These are phyloP conservation scores for Avena sativa DNA, from an alignment of 176 grass and related monocot genomes.

Conservation along the genomic window DNA sequence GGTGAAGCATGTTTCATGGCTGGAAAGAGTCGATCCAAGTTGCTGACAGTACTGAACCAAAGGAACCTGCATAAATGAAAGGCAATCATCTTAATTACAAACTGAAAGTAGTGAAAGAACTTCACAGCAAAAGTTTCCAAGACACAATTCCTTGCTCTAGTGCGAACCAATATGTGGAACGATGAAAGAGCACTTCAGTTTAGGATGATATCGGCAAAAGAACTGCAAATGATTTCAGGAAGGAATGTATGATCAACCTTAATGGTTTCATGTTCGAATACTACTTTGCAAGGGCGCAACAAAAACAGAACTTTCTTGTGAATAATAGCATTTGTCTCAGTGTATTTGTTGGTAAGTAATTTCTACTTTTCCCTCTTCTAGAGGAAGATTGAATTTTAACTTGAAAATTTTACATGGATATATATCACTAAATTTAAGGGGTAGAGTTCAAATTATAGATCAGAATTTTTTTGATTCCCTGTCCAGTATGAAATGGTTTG, in stretches of 20 bases:
- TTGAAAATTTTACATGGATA: background rate
- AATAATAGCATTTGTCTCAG: background rate
- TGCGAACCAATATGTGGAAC: conserved; percentile 34
- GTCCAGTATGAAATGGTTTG: background rate
- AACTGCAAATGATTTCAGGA: background rate
- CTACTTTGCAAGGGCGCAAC: background rate
- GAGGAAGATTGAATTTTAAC: background rate
- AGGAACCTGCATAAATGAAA: conserved; percentile 65
- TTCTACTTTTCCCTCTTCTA: background rate
- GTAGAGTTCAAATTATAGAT: background rate
- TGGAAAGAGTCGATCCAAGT: conserved; percentile 84
- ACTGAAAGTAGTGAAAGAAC: background rate
- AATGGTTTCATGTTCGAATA: background rate
- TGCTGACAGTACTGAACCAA: conserved; percentile 96
- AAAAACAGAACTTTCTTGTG: background rate
- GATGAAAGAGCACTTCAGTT: conserved; percentile 26
- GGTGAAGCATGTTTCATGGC: conserved; percentile 92
- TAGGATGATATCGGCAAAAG: conserved; percentile 19
- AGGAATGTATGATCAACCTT: background rate
- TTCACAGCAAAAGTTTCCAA: background rate
- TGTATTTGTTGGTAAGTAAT: background rate
- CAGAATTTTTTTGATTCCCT: background rate
- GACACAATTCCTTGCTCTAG: background rate
- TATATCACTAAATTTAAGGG: background rate
- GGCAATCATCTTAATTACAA: conserved; percentile 21